These are phyloP conservation scores for Penicillium bialowiezense DNA, from an alignment of 495 filamentous ascomycete genomes.

Conservation along the genomic window DNA sequence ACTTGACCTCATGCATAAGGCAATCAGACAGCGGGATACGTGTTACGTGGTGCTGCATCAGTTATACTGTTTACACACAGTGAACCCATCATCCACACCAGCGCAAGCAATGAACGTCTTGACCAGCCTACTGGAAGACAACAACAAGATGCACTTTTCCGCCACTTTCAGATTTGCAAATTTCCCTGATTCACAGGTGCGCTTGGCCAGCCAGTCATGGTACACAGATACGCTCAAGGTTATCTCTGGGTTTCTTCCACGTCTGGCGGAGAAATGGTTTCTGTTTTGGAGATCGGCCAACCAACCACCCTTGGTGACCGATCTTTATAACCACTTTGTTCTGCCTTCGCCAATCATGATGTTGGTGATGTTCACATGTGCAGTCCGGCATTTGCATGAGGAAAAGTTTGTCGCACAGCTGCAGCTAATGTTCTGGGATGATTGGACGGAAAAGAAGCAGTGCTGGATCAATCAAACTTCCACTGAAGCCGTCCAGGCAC, in stretches of 20 bases:
- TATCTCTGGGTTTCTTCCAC: not conserved
- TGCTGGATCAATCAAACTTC: too few species aligned
- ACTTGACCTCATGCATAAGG: constrained; percentile 53
- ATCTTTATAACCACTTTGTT: not conserved
- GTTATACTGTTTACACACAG: constrained; percentile 55
- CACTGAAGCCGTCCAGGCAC: too few species aligned
- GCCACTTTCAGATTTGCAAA: not conserved
- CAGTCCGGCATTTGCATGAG: too few species aligned
- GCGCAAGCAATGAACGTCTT: not conserved
- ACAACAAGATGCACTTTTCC: constrained; percentile 5
- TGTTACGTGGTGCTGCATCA: constrained; percentile 70
- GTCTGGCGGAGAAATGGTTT: not conserved
- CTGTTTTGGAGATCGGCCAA: not conserved
- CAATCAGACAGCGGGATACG: constrained; percentile 52
- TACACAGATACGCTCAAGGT: not conserved
- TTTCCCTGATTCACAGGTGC: not conserved
- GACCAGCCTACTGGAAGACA: constrained; percentile 9
- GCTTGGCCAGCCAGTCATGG: not conserved
- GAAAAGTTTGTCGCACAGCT: too few species aligned
- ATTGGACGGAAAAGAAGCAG: too few species aligned
- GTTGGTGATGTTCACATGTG: constrained; percentile 3
- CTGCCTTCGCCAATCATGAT: not conserved
- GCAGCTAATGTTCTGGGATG: too few species aligned
- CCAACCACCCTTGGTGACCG: constrained; percentile 1
- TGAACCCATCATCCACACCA: not conserved